Base-by-base conservation (phyloP, 225 moss, liverwort and hornwort species). In the Physcomitrium patens region DNA sequence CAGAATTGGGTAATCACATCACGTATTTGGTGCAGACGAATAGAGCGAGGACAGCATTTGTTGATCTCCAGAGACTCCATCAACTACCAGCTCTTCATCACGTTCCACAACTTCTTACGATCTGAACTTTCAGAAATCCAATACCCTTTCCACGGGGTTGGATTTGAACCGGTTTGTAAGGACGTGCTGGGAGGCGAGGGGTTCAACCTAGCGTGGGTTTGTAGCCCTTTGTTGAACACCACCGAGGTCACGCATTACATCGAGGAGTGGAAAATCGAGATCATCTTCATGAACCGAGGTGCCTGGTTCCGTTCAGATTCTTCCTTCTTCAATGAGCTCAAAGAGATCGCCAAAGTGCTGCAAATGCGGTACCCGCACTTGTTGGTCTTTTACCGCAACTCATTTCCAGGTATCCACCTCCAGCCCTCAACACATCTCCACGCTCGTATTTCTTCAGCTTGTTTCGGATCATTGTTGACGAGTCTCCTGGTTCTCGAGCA, bases 271-370 rank as follows among this genome's bases (percentile, higher is more conserved):
- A 70, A 69, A 13, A 84, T 94, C 53, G 86, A 80, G 26, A 74
- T 88, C 1, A 57, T 96, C 10, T 60, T 96, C 19, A 80, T 96
- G 28, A 96, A 96, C 75, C 83, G 93, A 73, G 96, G 93, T 24
- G 92, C 89, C 10, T 91, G 92, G 77, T 92, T 86, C 20, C 87
- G 84, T 18, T 74, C 78, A 12, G 96, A 96, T 43, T 31, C 44
- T 1, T 68, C 56, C 7, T 89, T 83, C 56, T 63, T 60, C 31
- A 18, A 49, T 22, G 87, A 87, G 42, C 84, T 96, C 0, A 72
- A 76, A 19, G 50, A 77, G 15, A 47, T 75, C 1, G 78, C 86
- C 41, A 69, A 89, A 23, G 70, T 86, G 9, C 52, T 96, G 24
- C 87, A 82, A 69, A 62, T 79, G 0, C 72, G 60, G 12, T 84